Base-by-base conservation (phyloP, 345 rosid genomes). In the Boechera divaricarpa region DNA sequence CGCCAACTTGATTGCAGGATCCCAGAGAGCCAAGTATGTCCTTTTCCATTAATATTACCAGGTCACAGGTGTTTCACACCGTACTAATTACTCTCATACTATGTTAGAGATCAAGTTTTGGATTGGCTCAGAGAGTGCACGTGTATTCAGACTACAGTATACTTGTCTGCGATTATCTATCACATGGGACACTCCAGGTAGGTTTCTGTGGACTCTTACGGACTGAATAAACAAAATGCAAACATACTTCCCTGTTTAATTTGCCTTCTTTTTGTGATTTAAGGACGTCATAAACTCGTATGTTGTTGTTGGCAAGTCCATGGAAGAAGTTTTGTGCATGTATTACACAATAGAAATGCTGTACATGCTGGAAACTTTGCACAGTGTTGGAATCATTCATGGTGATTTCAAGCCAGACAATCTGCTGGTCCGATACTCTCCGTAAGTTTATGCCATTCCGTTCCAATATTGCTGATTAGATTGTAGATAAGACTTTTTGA, bases 321-420 rank as follows among this genome's bases (percentile, higher is more conserved):
- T 95, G 98, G 98, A 95, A 76, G 98, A 95, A 84, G 87, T 85
- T 48, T 76, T 95, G 61, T 91, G 96, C 71, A 87, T 95, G 29
- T 95, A 90, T 83, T 95, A 91, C 89, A 91, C 99, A 26, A 79
- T 82, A 76, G 96, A 92, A 82, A 89, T 95, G 97, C 88, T 95
- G 63, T 74, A 83, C 81, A 92, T 95, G 91, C 77, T 92, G 82
- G 99, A 92, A 80, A 86, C 83, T 79, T 81, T 95, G 85, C 99
- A 95, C 79, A 61, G 79, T 73, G 90, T 83, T 71, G 96, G 98
- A 79, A 86, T 95, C 80, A 85, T 95, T 76, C 98, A 95, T 82
- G 99, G 98, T 77, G 99, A 95, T 85, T 92, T 95, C 84, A 95
- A 91, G 86, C 97, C 98, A 61, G 98, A 95, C 73, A 95, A 95